Evolutionary conservation across 257 asterid genomes (phyloP).

Genomic region (Rehmannia glutinosa): DNA sequence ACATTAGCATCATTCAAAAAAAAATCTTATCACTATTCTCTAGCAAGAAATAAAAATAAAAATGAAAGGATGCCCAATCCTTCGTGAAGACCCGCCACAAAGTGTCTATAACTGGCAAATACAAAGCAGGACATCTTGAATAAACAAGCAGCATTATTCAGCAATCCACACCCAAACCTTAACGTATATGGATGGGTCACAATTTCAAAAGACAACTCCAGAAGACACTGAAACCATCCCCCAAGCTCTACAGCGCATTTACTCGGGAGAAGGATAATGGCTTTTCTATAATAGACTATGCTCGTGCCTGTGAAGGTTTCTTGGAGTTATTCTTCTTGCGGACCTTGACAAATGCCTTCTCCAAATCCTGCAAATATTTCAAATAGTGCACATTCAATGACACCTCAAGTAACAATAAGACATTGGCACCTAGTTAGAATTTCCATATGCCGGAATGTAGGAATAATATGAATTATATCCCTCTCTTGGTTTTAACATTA

Average conservation of each 20-base stretch:
- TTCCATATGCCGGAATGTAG: not conserved
- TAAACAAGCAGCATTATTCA: too few relatives aligned
- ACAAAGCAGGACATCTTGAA: too few relatives aligned
- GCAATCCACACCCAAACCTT: too few relatives aligned
- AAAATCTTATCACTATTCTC: too few relatives aligned
- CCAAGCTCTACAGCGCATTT: not conserved
- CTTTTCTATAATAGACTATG: not conserved
- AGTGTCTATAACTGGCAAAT: too few relatives aligned
- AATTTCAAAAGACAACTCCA: not conserved
- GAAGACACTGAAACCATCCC: not conserved
- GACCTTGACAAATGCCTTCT: conserved; percentile 69
- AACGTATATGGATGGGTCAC: too few relatives aligned
- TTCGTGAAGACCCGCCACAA: too few relatives aligned
- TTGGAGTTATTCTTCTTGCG: conserved; percentile 77
- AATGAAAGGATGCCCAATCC: too few relatives aligned
- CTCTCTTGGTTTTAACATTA: not conserved
- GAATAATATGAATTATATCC: not conserved
- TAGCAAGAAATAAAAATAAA: too few relatives aligned
- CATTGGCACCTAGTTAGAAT: not conserved
- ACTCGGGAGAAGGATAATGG: not conserved
- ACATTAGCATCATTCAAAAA: too few relatives aligned
- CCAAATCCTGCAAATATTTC: conserved; percentile 55
- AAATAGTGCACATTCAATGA: not conserved
- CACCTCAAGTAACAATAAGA: conserved; percentile 3
- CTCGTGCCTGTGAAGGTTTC: conserved; percentile 43